phyloP scores from a whole-genome alignment of 1,284 basidiomycete species.

The Porogramme epimiltina region DNA sequence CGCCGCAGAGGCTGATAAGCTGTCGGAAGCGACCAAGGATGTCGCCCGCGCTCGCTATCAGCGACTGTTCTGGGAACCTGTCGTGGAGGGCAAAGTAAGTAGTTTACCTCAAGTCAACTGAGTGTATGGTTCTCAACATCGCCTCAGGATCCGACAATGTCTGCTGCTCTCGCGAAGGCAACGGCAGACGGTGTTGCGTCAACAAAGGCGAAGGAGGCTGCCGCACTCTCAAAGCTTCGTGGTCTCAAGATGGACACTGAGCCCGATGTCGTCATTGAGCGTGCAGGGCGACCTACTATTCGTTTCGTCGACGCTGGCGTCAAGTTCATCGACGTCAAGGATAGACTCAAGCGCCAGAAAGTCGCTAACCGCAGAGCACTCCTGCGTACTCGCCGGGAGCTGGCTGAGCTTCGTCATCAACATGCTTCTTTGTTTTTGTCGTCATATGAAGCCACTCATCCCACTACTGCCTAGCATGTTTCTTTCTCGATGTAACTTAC shows the following conservation, averaged over 20 bases:
- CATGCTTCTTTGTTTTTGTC: not conserved
- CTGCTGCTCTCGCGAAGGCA: constrained; percentile 47
- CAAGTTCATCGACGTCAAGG: constrained; percentile 61
- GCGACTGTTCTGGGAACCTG: constrained; percentile 74
- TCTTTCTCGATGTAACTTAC: not conserved
- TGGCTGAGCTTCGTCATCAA: too few relatives aligned
- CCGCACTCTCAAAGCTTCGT: constrained; percentile 14
- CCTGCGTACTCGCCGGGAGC: constrained; percentile 18
- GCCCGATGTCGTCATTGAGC: constrained; percentile 24
- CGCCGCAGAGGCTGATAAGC: constrained; percentile 57
- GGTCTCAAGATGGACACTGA: constrained; percentile 9
- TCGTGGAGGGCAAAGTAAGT: constrained; percentile 63
- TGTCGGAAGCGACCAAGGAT: constrained; percentile 58
- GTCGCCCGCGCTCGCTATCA: constrained; percentile 65
- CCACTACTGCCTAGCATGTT: not conserved
- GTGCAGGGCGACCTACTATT: constrained; percentile 49
- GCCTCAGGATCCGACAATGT: constrained; percentile 58
- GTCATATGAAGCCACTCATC: not conserved
- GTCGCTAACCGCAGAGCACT: constrained; percentile 46
- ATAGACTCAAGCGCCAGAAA: constrained; percentile 49
- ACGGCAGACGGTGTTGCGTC: constrained; percentile 26
- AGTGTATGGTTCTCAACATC: not conserved
- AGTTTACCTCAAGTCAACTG: not conserved
- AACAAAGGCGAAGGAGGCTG: constrained; percentile 36
- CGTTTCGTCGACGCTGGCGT: constrained; percentile 72